Percentiles rank a stretch among this genome's conserved stretches.
Conservation (phyloP, 768 basidiomycete species). For the Astraeus odoratus region DNA sequence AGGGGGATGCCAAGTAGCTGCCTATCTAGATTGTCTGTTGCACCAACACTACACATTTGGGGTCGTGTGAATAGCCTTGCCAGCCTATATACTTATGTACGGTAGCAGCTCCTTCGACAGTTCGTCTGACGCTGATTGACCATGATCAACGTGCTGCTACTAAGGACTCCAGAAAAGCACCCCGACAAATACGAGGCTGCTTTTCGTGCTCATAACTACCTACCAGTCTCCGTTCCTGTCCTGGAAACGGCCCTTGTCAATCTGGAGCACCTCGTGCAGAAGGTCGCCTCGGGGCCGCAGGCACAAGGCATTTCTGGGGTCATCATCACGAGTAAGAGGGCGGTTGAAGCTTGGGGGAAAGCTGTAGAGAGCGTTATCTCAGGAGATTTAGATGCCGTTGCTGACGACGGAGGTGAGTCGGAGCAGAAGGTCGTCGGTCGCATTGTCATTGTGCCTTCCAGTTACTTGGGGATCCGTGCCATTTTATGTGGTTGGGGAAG, state of each 20-base stretch:
- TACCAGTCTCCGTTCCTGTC: slow-evolving; percentile 56
- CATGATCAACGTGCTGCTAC: slow-evolving; percentile 33
- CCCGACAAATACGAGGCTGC: slow-evolving; percentile 54
- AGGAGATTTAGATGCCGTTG: neutral
- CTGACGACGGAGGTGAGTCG: slow-evolving; percentile 11
- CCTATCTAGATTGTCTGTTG: neutral
- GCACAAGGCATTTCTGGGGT: slow-evolving; percentile 43
- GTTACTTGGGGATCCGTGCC: slow-evolving; percentile 50
- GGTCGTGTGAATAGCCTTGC: neutral
- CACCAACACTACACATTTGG: neutral
- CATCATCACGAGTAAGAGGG: slow-evolving; percentile 72
- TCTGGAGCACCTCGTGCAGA: slow-evolving; percentile 34
- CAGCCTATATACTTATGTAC: too few species aligned
- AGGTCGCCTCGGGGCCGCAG: slow-evolving; percentile 35
- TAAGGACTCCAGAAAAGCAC: slow-evolving; percentile 31
- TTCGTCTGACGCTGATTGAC: too few species aligned
- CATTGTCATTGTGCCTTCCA: slow-evolving; percentile 12
- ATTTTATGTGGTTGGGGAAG: slow-evolving; percentile 75
- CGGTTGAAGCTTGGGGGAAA: slow-evolving; percentile 62
- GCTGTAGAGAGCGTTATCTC: slow-evolving; percentile 26
- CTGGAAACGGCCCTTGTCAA: slow-evolving; percentile 61
- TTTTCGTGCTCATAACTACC: slow-evolving; percentile 43
- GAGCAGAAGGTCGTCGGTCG: neutral
- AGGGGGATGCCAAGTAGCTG: slow-evolving; percentile 2
- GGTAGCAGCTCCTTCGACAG: too few species aligned